phyloP scores from a whole-genome alignment of 768 basidiomycete species.

The Psilocybe sp. region DNA sequence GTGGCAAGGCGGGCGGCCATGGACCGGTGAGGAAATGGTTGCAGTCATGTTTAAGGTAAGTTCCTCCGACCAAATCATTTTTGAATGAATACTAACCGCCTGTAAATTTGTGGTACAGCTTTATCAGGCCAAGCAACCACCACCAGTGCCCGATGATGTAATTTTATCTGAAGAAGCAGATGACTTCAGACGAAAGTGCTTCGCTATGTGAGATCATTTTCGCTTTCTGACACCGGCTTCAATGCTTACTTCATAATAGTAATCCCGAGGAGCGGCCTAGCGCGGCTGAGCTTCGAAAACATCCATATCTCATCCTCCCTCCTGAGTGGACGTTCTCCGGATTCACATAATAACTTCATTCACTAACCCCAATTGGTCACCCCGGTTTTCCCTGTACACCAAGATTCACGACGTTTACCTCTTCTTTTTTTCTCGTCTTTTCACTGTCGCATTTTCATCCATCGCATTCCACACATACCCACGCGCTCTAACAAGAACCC shows the following conservation, averaged over 20 bases:
- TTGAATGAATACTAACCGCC: neutral
- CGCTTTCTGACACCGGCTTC: neutral
- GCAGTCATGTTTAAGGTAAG: slow-evolving; percentile 93
- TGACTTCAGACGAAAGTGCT: slow-evolving; percentile 87
- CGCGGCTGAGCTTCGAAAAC: slow-evolving; percentile 74
- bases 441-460: too few species aligned
- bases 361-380: slow-evolving; percentile 21
- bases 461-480: too few species aligned
- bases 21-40: slow-evolving; percentile 86
- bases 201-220: slow-evolving; percentile 67
- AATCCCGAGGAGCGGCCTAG: slow-evolving; percentile 83
- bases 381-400: slow-evolving; percentile 9
- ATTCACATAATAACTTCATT: slow-evolving; percentile 41
- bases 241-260: slow-evolving; percentile 33
- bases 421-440: too few species aligned
- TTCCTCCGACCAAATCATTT: slow-evolving; percentile 1
- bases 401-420: neutral
- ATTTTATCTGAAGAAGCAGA: slow-evolving; percentile 70
- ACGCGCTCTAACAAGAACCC: too few species aligned
- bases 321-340: slow-evolving; percentile 75
- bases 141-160: slow-evolving; percentile 87
- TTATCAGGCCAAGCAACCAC: slow-evolving; percentile 79
- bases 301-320: slow-evolving; percentile 74
- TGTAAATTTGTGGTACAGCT: slow-evolving; percentile 47
- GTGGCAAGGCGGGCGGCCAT: slow-evolving; percentile 96